These are phyloP conservation scores for Euryodendron excelsum DNA, from an alignment of 148 eudicot species.

Conservation along the genomic window DNA sequence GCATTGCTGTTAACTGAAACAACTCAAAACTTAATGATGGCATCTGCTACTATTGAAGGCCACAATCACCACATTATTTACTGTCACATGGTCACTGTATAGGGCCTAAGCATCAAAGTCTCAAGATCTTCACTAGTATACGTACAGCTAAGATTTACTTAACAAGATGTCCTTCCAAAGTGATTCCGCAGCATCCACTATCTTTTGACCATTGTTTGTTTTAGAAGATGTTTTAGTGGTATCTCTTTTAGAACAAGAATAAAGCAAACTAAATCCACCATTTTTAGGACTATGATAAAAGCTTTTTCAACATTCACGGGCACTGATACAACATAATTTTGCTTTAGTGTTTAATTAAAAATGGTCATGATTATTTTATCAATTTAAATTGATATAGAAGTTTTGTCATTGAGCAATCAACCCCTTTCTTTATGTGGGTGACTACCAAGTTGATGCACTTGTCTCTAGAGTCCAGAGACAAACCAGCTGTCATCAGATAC, in stretches of 20 bases:
- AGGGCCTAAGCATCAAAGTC: no score
- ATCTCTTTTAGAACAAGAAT: no score
- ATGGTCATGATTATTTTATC: no score
- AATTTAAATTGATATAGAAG: no score
- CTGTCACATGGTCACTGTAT: background rate
- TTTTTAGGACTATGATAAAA: no score
- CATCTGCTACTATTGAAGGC: background rate
- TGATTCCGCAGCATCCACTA: constrained; percentile 1
- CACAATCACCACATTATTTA: constrained; percentile 4
- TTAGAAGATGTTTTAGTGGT: background rate
- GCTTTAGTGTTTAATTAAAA: background rate
- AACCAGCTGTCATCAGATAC: constrained; percentile 15
- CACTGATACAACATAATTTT: no score
- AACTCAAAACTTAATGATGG: background rate
- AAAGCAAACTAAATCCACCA: no score
- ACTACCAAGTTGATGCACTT: no score
- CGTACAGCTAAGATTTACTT: background rate
- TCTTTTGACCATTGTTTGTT: background rate
- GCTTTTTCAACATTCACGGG: no score
- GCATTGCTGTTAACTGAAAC: background rate
- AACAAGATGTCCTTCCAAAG: background rate
- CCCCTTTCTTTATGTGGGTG: no score
- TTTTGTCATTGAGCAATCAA: no score
- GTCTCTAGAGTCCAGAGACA: background rate
- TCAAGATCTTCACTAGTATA: no score